phyloP scores from a whole-genome alignment of 106 monocot species.

The Phalaenopsis aphrodite region DNA sequence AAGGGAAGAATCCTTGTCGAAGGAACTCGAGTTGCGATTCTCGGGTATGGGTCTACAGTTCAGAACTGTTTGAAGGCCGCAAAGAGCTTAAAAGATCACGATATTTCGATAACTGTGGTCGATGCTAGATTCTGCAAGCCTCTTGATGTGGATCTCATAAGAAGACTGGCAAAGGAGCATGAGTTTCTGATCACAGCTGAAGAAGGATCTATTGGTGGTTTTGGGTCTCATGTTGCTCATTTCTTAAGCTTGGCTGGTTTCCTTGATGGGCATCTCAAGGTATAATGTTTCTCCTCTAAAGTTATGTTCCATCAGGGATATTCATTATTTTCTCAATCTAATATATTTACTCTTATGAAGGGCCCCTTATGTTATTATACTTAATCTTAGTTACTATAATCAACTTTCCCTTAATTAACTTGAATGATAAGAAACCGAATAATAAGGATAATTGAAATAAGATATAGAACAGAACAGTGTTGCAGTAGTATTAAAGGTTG shows the following conservation, averaged over 20 bases:
- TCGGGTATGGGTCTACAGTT: slow-evolving; percentile 60
- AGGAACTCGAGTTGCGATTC: slow-evolving; percentile 49
- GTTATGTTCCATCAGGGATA: too few species aligned
- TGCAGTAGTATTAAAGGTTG: too few species aligned
- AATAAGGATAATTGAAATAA: too few species aligned
- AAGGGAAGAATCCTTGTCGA: slow-evolving; percentile 73
- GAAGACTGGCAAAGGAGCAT: slow-evolving; percentile 40
- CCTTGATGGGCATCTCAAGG: slow-evolving; percentile 58
- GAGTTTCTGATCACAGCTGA: slow-evolving; percentile 62
- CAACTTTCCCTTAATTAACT: too few species aligned
- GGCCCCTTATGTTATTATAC: too few species aligned
- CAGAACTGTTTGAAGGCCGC: slow-evolving; percentile 61
- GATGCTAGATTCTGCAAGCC: slow-evolving; percentile 79
- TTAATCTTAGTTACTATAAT: too few species aligned
- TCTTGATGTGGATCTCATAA: slow-evolving; percentile 41
- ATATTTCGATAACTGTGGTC: slow-evolving; percentile 31
- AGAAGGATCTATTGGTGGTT: slow-evolving; percentile 72
- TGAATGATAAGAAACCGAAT: too few species aligned
- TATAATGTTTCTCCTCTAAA: slow-evolving; percentile 9
- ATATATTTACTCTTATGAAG: too few species aligned
- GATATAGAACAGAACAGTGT: too few species aligned
- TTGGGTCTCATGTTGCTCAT: slow-evolving; percentile 61
- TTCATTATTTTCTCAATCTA: too few species aligned
- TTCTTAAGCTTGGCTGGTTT: slow-evolving; percentile 48
- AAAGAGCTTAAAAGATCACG: slow-evolving; percentile 21